These are phyloP conservation scores for Crucibulum laeve DNA, from an alignment of 768 basidiomycete genomes.

Conservation along the genomic window DNA sequence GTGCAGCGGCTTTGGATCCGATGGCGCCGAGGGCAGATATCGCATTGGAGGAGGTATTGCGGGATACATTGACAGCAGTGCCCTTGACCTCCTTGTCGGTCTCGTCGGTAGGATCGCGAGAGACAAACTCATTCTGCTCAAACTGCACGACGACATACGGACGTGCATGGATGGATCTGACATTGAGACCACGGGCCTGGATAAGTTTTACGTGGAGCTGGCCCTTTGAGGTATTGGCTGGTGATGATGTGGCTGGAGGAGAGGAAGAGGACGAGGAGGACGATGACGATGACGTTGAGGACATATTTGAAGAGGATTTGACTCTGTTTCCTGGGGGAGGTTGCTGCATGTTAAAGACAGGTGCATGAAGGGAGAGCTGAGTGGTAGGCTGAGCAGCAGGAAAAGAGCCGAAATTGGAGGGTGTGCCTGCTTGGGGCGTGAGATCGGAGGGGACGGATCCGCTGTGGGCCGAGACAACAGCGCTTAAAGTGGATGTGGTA, in stretches of 20 bases:
- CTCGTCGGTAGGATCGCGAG: constrained; percentile 83
- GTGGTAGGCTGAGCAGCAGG: constrained; percentile 52
- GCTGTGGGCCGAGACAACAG: constrained; percentile 32
- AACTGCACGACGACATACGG: constrained; percentile 98
- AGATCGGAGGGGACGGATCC: constrained; percentile 36
- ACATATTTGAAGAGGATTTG: constrained; percentile 20
- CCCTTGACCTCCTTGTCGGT: constrained; percentile 88
- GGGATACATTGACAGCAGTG: constrained; percentile 53
- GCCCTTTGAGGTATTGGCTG: constrained; percentile 41
- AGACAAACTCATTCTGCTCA: constrained; percentile 98
- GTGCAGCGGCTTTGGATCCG: constrained; percentile 39
- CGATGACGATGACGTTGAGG: constrained; percentile 37
- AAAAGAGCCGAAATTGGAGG: constrained; percentile 43
- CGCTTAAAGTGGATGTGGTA: constrained; percentile 20
- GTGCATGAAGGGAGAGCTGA: constrained; percentile 77
- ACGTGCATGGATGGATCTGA: constrained; percentile 56
- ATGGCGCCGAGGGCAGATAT: constrained; percentile 65
- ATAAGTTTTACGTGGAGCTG: constrained; percentile 97
- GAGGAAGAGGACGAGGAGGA: constrained; percentile 21
- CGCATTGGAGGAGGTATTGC: constrained; percentile 53
- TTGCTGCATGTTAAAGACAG: constrained; percentile 77
- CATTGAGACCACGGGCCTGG: constrained; percentile 79
- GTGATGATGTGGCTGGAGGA: constrained; percentile 22
- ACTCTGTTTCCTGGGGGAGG: constrained; percentile 42
- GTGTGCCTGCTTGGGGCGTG: constrained; percentile 33